Conservation (phyloP, 768 basidiomycete genomes). For the Lentinula edodes region DNA sequence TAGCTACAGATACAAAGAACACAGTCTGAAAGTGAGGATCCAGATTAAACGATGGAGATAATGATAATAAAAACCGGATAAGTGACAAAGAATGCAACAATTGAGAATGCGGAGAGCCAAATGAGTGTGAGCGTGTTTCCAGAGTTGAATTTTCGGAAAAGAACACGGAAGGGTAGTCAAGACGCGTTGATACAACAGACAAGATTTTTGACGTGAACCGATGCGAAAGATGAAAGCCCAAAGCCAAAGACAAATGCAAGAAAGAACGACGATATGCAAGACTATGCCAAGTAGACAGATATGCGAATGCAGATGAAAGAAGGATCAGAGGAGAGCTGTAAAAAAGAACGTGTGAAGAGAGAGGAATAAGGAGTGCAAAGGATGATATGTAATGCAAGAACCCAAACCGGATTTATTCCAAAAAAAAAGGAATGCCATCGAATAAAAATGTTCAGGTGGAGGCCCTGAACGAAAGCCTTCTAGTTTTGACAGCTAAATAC, state of each 20-base stretch:
- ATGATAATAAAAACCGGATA: neutral
- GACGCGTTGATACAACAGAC: neutral
- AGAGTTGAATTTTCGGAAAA: neutral
- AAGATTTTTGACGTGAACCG: neutral
- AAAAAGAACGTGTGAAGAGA: neutral
- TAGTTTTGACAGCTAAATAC: slow-evolving; percentile 42
- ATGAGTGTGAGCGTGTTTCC: neutral
- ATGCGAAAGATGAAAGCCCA: slow-evolving; percentile 5
- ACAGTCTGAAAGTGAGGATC: neutral
- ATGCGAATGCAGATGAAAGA: neutral
- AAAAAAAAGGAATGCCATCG: neutral
- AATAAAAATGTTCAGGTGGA: neutral
- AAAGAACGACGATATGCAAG: neutral
- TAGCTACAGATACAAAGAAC: slow-evolving; percentile 1
- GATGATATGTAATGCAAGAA: neutral
- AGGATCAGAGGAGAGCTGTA: neutral
- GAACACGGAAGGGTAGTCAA: neutral
- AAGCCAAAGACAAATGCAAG: slow-evolving; percentile 1
- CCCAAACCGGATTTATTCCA: neutral
- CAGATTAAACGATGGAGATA: neutral
- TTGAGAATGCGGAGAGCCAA: neutral
- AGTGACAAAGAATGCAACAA: neutral
- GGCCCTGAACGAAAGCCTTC: neutral
- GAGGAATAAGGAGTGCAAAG: slow-evolving; percentile 1
- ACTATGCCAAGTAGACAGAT: neutral